phyloP scores from a whole-genome alignment of 495 filamentous ascomycete species.

The Friedmanniomyces endolithicus region DNA sequence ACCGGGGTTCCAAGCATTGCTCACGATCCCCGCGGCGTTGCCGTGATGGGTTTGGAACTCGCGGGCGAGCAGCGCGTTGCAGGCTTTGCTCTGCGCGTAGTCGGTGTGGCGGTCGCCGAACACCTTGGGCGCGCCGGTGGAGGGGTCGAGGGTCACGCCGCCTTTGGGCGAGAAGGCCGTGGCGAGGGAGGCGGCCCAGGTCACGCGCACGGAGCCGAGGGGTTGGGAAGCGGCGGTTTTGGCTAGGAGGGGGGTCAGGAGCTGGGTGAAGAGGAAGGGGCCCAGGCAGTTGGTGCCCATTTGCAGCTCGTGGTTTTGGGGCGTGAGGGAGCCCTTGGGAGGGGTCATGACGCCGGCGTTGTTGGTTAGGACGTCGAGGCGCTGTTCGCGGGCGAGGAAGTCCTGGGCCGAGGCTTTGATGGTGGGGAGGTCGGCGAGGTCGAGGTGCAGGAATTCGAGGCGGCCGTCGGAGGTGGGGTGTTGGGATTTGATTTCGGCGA shows the following conservation, averaged over 20 bases:
- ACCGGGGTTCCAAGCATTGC: conserved; percentile 22
- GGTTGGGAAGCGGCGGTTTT: conserved; percentile 26
- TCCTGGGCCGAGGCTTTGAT: conserved; percentile 33
- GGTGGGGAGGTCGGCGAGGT: conserved; percentile 35
- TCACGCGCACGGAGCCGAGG: conserved; percentile 30
- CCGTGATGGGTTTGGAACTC: conserved; percentile 1
- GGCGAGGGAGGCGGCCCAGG: conserved; percentile 30
- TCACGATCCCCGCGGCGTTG: conserved; percentile 6
- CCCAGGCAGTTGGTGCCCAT: conserved; percentile 39
- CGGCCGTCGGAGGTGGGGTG: conserved; percentile 23
- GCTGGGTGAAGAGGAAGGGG: conserved; percentile 36
- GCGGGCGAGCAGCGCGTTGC: conserved; percentile 31
- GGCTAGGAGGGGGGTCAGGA: conserved; percentile 36
- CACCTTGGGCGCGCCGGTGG: conserved; percentile 7
- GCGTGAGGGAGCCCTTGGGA: conserved; percentile 28
- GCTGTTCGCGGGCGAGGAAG: conserved; percentile 33
- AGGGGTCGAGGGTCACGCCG: conserved; percentile 1
- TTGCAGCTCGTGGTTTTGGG: conserved; percentile 36
- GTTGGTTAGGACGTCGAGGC: conserved; percentile 39
- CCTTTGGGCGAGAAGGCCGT: neutral
- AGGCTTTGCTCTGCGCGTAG: conserved; percentile 35
- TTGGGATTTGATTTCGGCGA: conserved; percentile 25
- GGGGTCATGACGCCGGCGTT: conserved; percentile 41
- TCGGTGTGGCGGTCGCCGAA: conserved; percentile 11
- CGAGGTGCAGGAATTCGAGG: conserved; percentile 34